Base-by-base conservation (phyloP, 2,329 filamentous ascomycete genomes). In the Stachybotrys echinatus region DNA sequence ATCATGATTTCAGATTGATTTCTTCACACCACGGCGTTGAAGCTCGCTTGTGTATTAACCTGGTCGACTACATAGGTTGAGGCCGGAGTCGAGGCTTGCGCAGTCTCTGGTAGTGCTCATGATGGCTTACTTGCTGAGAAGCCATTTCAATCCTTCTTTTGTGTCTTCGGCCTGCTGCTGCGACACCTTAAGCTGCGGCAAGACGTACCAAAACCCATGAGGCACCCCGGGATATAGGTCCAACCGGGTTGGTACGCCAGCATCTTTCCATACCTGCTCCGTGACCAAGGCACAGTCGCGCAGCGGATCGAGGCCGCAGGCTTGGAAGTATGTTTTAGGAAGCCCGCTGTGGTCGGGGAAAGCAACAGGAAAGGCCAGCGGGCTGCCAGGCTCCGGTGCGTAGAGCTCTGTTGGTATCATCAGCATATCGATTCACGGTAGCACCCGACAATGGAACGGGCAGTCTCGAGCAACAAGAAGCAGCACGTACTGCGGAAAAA, bases 271-370 rank as follows among this genome's bases (percentile, higher is more conserved):
- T 8, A 62, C 53, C 40, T 63, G 61, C 43, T 67, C 62, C 49
- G 61, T 55, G 14, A 66, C 49, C 37, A 67, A 50, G 2, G 56
- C 58, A 42, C 57, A 61, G 43, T 67, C 64, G 21, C 64, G 54
- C 18, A 61, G 47, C 1, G 61, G 60, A 39, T 68, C 65, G 12
- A 62, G 45, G 2, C 63, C 64, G 23, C 58, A 66, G 6, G 55
- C 55, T 40, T 66, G 64, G 19, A 67, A 65, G 45, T 66, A 68
- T 7, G 64, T 65, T 52, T 57, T 65, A 12, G 61, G 64, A 14
- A 65, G 52, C 3, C 54, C 53, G 4, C 42, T 52, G 42, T 58
- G 55, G 14, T 58, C 53, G 5, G 55, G 51, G 4, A 55, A 57
- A 14, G 49, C 45, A n/a, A 65, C 42, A 2, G 65, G 61, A 12